Evolutionary conservation across 345 rosid species (phyloP), one percentile per base, ranked within the genome.

Genomic region (Cardamine occulta): DNA sequence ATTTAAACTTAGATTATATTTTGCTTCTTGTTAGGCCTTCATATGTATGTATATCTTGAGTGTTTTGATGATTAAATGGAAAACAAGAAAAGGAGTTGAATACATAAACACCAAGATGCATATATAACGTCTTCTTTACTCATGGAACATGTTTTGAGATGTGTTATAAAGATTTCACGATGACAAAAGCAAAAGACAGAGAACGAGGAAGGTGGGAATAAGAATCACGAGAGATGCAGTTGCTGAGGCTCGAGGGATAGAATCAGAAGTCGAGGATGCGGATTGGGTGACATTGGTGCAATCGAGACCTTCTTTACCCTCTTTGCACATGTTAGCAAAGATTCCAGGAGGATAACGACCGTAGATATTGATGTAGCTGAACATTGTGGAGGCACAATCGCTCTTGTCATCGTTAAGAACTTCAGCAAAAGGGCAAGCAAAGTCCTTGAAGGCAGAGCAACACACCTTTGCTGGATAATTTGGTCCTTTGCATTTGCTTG

Each of bases 261-360:
- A 74, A 34, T 64, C 78, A 73, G 77, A 81, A 58, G 48, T 67
- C 10, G 73, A 2, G 56, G 77, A 66, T 18, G 68, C 34, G 2
- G 59, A 7, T 1, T 40, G 23, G 19, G 49, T 42, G 4, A 68
- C 66, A 14, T 64, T 44, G 28, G 68, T n/a, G 76, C 97, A 89
- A 7, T 59, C 80, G 4, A 91, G 91, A 54, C 97, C 97, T 0
- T 85, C 34, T 68, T 81, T 80, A 5, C 80, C 90, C 45, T 82
- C 90, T 19, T 61, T 79, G 77, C 97, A 88, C 61, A 80, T 75
- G 24, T 84, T 84, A 58, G 97, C 81, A 47, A 91, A 89, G 34
- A 91, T 82, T 13, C 97, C 97, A 18, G 87, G 93, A 12, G 97
- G 97, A 74, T 88, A 89, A 70, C 82, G 88, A 0, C 93, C 95